Evolutionary conservation across 257 asterid genomes (phyloP), one percentile per base, ranked within the genome.

Genomic region (Fraxinus anomala): DNA sequence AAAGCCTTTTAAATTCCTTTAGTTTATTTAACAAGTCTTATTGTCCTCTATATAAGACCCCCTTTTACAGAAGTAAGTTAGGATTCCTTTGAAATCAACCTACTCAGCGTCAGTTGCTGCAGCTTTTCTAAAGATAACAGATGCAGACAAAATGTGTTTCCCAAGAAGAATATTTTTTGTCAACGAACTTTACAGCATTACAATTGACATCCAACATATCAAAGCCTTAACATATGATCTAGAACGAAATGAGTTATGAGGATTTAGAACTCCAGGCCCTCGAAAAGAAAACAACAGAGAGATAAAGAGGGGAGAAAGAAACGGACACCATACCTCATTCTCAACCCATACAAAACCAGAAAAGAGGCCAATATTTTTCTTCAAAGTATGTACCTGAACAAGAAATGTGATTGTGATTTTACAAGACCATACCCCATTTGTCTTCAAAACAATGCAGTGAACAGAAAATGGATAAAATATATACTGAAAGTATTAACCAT

Each of bases 271-370:
- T 63, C 19, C 40, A 70, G 75, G 77, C 71, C 73, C 14, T n/a
- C 12, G 17, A 71, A n/a, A 73, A 23, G 24, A 59, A 23, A 47
- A 16, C 5, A 24, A 26, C 24, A 69, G 26, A 54, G 21, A 70
- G 59, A 70, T 19, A 1, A 42, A 74, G 39, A 59, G 67, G 49
- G 59, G 61, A 72, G 49, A 72, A 36, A 33, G 6, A 44, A 70
- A 47, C 2, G 47, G 30, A 26, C 3, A n/a, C 51, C 68, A 17
- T 78, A 94, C 98, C 97, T 94, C 97, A 85, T 88, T 87, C 86
- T 92, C 93, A 80, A 67, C 82, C 98, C 98, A 94, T 44, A 87
- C 91, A 86, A 87, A 92, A 77, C 98, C 98, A 83, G 97, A 94
- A 88, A 94, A 94, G 89, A 85, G 90, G 82, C 98, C 96, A 21